phyloP scores from a whole-genome alignment of 306 rosid genomes.

The Cucurbita moschata region DNA sequence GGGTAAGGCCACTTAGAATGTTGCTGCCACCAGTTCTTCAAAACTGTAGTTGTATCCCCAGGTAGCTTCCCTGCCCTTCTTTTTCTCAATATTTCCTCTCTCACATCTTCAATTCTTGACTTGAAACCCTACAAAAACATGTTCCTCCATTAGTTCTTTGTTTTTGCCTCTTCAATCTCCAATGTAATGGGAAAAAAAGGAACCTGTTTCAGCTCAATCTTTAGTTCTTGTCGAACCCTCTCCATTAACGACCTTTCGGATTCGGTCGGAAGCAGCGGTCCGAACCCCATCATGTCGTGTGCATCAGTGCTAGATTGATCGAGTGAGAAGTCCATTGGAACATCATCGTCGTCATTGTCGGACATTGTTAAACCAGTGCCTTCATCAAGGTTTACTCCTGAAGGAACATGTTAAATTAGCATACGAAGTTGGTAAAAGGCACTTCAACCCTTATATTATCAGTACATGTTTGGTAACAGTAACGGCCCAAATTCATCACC shows the following conservation, averaged over 20 bases:
- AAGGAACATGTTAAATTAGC: neutral
- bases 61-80: slow-evolving; percentile 97
- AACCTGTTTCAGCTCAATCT: slow-evolving; percentile 97
- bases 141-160: neutral
- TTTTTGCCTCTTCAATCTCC: neutral
- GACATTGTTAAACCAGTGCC: slow-evolving; percentile 96
- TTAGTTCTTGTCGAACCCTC: slow-evolving; percentile 86
- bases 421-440: neutral
- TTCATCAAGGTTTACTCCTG: slow-evolving; percentile 86
- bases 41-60: slow-evolving; percentile 88
- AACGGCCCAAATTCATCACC: too few relatives aligned
- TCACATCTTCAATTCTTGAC: slow-evolving; percentile 93
- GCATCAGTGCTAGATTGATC: slow-evolving; percentile 57
- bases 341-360: slow-evolving; percentile 84
- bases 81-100: slow-evolving; percentile 92
- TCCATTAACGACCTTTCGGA: slow-evolving; percentile 95
- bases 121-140: slow-evolving; percentile 59
- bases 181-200: neutral
- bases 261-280: slow-evolving; percentile 86
- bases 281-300: slow-evolving; percentile 94
- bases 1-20: slow-evolving; percentile 99
- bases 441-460: neutral
- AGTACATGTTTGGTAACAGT: neutral
- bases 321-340: slow-evolving; percentile 61
- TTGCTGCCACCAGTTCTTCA: slow-evolving; percentile 97